These are phyloP conservation scores for Leptographium lundbergii DNA, from an alignment of 2,329 filamentous ascomycete species.

Conservation along the genomic window DNA sequence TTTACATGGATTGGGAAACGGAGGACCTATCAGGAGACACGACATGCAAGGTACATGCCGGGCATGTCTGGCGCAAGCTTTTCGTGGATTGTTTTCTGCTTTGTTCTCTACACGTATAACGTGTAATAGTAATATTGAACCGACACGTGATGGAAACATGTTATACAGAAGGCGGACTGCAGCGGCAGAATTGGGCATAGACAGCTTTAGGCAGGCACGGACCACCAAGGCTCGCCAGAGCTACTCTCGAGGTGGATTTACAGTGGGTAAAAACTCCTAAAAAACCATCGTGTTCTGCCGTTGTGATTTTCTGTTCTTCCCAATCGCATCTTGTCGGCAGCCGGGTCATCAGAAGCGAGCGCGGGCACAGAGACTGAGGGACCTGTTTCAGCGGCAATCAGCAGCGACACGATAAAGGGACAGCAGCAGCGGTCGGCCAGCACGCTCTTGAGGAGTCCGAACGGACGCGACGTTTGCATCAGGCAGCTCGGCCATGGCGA, in stretches of 20 bases:
- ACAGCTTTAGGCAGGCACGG: neutral
- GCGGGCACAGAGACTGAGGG: no score
- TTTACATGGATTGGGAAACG: neutral
- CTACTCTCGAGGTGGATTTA: neutral
- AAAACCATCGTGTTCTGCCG: neutral
- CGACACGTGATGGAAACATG: neutral
- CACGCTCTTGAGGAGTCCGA: neutral
- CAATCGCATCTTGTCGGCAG: no score
- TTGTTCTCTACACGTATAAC: no score
- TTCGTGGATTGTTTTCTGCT: no score
- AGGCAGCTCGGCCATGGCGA: constrained; percentile 17
- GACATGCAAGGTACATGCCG: neutral
- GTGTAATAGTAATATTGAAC: no score
- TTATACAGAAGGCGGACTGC: neutral
- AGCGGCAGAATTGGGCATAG: neutral
- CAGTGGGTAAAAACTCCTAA: neutral
- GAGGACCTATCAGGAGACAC: neutral
- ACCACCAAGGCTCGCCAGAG: neutral
- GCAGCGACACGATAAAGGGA: no score
- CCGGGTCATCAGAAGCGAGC: no score
- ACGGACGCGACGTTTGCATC: neutral
- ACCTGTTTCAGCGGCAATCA: no score
- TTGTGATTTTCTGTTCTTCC: no score
- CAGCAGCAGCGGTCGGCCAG: no score
- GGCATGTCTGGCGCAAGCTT: neutral